phyloP scores from a whole-genome alignment of 768 basidiomycete species.

The Mycena metata region DNA sequence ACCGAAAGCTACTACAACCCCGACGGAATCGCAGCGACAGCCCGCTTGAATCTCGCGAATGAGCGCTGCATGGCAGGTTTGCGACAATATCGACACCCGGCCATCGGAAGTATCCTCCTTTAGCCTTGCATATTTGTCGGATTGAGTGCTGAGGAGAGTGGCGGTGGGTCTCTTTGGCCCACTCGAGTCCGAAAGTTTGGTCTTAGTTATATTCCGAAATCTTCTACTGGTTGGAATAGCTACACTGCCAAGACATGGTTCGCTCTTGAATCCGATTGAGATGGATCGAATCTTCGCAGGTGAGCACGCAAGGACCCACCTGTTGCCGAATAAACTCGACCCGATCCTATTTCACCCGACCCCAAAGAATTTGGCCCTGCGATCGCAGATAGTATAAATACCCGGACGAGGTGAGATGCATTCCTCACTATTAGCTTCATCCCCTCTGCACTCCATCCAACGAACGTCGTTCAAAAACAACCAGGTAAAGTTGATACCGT shows the following conservation, averaged over 20 bases:
- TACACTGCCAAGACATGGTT: constrained; percentile 1
- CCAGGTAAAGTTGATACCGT: neutral
- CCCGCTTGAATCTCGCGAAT: too few relatives aligned
- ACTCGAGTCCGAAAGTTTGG: constrained; percentile 10
- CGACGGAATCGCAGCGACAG: neutral
- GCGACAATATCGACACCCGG: neutral
- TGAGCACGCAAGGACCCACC: neutral
- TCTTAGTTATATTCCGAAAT: neutral
- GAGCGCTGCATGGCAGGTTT: neutral
- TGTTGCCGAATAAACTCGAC: neutral
- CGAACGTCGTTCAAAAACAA: neutral
- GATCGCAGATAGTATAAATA: constrained; percentile 18
- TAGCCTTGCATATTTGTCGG: neutral
- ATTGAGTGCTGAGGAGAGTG: too few relatives aligned
- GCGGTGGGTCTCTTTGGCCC: neutral
- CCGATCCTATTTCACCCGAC: constrained; percentile 15
- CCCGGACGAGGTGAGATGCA: neutral
- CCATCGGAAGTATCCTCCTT: neutral
- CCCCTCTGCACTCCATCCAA: neutral
- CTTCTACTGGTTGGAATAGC: neutral
- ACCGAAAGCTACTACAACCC: constrained; percentile 13
- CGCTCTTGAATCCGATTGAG: neutral
- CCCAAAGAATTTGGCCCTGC: neutral
- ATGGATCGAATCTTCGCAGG: neutral
- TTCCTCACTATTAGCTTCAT: neutral